Evolutionary conservation across 1,139 yeast species (phyloP), one percentile per base, ranked within the genome.

Genomic region (Debaryomyces sp.): DNA sequence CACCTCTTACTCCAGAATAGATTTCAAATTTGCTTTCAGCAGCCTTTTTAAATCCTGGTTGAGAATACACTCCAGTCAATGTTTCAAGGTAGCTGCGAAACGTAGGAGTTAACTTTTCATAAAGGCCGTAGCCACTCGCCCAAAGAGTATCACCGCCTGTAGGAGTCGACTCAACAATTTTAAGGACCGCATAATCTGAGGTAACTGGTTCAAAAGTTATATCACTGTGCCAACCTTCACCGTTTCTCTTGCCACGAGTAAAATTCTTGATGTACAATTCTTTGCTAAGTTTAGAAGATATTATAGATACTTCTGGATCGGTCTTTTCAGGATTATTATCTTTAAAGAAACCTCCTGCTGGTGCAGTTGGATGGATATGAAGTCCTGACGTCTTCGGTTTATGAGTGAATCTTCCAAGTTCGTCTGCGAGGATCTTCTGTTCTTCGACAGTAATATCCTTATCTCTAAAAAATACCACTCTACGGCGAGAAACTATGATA

Each of bases 301-400:
- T 27, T 10, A 27, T 27, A 12, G 30, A 27, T 12, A 27, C 30
- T 12, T 27, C 30, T 5, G 30, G 47, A 24, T 45, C 47, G 6
- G 44, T 45, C 30, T 39, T 29, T 15, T 33, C 47, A 7, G 47
- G 26, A 13, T 27, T 30, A 42, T 48, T 48, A 6, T 41, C 29
- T 23, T 48, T 48, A 8, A 48, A 13, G 34, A 48, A 48, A 6
- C 50, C 50, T 26, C 50, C 50, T 6, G 50, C 50, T 26, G 50
- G 50, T 17, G 48, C 48, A 22, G 38, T 40, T 13, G 47, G 47
- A 26, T 45, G 47, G 5, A 45, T 45, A 38, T 45, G 47, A n/a
- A 45, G 44, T 21, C 50, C 48, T 2, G 50, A 48, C 10, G 45
- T 29, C 13, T 29, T 24, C 17, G 50, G 50, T 26, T 45, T 45